Percentiles rank a stretch among this genome's conserved stretches.
phyloP scores from a whole-genome alignment of 768 basidiomycete genomes.

The Pleurotus giganteus region DNA sequence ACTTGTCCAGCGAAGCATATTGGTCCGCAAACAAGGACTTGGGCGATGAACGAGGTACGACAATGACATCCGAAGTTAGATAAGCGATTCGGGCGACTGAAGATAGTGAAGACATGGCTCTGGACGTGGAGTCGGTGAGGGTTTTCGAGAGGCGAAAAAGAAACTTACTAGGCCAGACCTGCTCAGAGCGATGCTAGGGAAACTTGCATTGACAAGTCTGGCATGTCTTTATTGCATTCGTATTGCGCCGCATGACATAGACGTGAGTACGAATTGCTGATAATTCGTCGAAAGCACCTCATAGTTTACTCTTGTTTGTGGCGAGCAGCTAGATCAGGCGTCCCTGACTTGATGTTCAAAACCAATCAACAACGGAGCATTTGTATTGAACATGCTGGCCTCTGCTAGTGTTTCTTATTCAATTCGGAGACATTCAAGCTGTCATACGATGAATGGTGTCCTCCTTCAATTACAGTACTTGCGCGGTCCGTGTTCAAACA shows the following conservation, averaged over 20 bases:
- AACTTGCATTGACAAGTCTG: conserved; percentile 11
- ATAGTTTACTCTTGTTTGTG: not conserved
- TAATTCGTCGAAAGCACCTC: conserved; percentile 12
- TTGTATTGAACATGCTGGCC: too few species aligned
- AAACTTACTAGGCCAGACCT: not conserved
- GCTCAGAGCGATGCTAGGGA: not conserved
- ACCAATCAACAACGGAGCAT: too few species aligned
- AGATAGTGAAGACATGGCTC: conserved; percentile 16
- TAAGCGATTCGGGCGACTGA: conserved; percentile 70
- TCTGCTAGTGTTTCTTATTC: too few species aligned
- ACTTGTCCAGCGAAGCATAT: conserved; percentile 32
- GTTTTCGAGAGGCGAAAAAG: not conserved
- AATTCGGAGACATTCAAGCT: too few species aligned
- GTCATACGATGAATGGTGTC: too few species aligned
- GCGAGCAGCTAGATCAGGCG: too few species aligned
- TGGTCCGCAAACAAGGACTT: conserved; percentile 40
- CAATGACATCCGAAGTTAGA: conserved; percentile 62
- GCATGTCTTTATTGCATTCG: not conserved
- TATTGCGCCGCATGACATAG: not conserved
- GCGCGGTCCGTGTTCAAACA: too few species aligned
- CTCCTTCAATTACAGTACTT: too few species aligned
- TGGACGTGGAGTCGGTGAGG: not conserved
- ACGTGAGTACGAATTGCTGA: conserved; percentile 8
- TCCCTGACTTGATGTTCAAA: too few species aligned
- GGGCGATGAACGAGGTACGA: conserved; percentile 51